Evolutionary conservation across 202 grass and related monocot species (phyloP), one percentile per base, ranked within the genome.

Genomic region (Digitaria exilis): DNA sequence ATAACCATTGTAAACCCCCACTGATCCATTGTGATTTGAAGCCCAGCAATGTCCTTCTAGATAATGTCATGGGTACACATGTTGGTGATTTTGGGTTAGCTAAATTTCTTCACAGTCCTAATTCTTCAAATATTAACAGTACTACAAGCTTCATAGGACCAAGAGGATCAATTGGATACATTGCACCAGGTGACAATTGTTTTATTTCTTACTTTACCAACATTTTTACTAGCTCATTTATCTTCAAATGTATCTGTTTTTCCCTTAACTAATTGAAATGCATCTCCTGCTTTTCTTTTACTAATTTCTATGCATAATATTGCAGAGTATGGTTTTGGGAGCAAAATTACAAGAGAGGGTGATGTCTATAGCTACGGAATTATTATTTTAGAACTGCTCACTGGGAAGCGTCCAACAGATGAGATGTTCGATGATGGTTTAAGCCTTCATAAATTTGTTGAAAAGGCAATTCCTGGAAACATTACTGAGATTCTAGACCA

Each of bases 21-120:
- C 75, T 91, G 4, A 77, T 85, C 3, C 89, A 91, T 10, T 88
- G 89, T 67, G 89, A 91, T 69, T 42, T 91, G 31, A 91, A 91
- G 67, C 89, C 89, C 11, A 84, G 89, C 80, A 91, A 91, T 71
- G 49, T 91, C 8, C 89, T 91, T 39, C 26, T 87, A 9, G 89
- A 88, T 81, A 69, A 91, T 44, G 63, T 22, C 41, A 85, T 88
- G 81, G 42, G 21, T 12, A 84, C 84, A 6, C 66, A 64, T 55
- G 34, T 90, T 16, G 43, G 74, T 62, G 88, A 90, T 30, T 90
- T 90, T 67, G 84, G 88, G 32, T 75, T 90, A 65, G 80, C 75
- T 21, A 87, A 71, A 25, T 90, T 90, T 30, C 54, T 84, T 9
- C 10, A 61, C 11, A 60, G 6, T n/a, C 54, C 24, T 8, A 21